Conservation (phyloP, 331 rosid species). For the Saraca asoca region DNA sequence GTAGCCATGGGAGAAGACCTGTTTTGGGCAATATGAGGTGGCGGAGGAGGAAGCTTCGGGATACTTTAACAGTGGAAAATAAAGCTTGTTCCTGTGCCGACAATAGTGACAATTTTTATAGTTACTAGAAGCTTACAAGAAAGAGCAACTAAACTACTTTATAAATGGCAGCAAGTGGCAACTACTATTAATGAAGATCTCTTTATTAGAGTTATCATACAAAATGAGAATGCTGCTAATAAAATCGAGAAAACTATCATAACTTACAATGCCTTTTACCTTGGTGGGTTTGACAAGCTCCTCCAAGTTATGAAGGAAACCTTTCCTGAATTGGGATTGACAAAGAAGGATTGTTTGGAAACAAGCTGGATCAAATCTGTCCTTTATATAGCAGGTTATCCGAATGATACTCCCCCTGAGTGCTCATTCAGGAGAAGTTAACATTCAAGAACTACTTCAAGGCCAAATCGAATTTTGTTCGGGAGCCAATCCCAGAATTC, state of each 20-base stretch:
- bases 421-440: slow-evolving; percentile 53
- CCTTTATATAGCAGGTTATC: slow-evolving; percentile 56
- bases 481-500: slow-evolving; percentile 48
- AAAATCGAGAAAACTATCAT: slow-evolving; percentile 48
- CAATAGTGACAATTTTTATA: slow-evolving; percentile 64
- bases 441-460: slow-evolving; percentile 55
- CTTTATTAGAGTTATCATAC: slow-evolving; percentile 59
- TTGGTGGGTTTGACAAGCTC: slow-evolving; percentile 53
- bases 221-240: slow-evolving; percentile 28
- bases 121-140: slow-evolving; percentile 54
- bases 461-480: slow-evolving; percentile 68
- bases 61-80: slow-evolving; percentile 69
- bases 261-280: slow-evolving; percentile 60
- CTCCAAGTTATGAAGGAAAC: slow-evolving; percentile 41
- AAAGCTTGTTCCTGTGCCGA: slow-evolving; percentile 60
- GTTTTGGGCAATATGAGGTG: slow-evolving; percentile 81
- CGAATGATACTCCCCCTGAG: slow-evolving; percentile 48
- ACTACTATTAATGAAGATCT: slow-evolving; percentile 55
- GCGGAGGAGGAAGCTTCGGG: slow-evolving; percentile 79
- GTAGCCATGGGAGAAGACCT: slow-evolving; percentile 65
- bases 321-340: slow-evolving; percentile 78
- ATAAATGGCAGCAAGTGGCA: slow-evolving; percentile 71
- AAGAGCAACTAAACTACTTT: slow-evolving; percentile 59
- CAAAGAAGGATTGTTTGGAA: slow-evolving; percentile 53
- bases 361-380: slow-evolving; percentile 78